Evolutionary conservation across 208 protist species (phyloP), one percentile per base, ranked within the genome.

Genomic region (Leishmania aethiopica): DNA sequence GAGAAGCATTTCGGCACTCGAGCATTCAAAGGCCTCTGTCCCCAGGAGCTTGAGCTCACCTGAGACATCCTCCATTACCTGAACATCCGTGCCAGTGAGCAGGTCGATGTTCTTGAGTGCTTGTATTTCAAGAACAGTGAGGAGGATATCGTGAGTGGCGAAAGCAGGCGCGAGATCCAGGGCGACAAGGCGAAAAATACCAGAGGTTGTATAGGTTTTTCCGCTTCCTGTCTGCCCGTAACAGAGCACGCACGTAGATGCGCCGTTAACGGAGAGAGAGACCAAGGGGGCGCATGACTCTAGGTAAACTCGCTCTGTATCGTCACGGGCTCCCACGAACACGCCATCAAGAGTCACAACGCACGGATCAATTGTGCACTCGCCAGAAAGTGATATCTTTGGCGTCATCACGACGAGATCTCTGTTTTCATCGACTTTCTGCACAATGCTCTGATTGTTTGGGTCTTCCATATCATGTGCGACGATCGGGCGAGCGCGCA

Each of bases 201-300:
- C 94, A 6, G 88, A 82, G 10, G 92, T 97, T 25, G 95, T 98
- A 86, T 93, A 95, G 5, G 96, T 98, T 85, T 98, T 98, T 17
- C 96, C 96, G 83, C 94, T 97, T 22, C 95, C 95, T 17, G 96
- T 98, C 84, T 98, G 96, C 0, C 96, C 96, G 82, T 98, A 98
- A 87, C 92, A 97, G 19, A 97, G 81, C 79, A 97, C 87, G 82
- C 93, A 96, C 4, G 95, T 96, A 4, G 92, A 95, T 19, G 91
- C 95, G 13, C 95, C 95, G 62, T 93, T 87, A 60, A 95, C 90
- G 15, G 93, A 92, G 22, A 97, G 88, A n/a, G 89, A 83, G 1
- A 96, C 93, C 1, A 97, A 85, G 57, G 95, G 93, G 28, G 87
- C 84, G 74, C 95, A 97, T 13, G 95, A 96, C 76, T 95, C 88